Evolutionary conservation across 805 yeast species (phyloP).

Genomic region (Candida railenensis): DNA sequence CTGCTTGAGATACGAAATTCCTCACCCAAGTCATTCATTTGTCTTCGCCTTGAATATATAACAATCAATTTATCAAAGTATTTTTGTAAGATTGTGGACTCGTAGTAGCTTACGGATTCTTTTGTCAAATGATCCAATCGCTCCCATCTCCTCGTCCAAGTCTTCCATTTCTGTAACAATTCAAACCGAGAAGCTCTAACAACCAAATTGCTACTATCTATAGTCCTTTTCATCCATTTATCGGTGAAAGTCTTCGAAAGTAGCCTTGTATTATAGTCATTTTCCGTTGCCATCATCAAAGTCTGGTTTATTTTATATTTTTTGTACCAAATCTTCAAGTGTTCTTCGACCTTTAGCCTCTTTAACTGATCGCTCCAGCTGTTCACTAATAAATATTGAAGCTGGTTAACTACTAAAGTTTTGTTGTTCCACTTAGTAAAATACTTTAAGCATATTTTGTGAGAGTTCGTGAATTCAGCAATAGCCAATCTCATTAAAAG

Average conservation of each 20-base stretch:
- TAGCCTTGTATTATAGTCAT: neutral
- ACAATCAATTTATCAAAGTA: neutral
- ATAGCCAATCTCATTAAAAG: constrained; percentile 31
- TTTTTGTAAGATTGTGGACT: neutral
- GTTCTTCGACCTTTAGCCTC: neutral
- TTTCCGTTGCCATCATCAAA: neutral
- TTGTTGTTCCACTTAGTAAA: constrained; percentile 2
- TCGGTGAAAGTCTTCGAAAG: neutral
- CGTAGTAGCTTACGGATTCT: neutral
- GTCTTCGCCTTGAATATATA: neutral
- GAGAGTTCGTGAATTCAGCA: constrained; percentile 10
- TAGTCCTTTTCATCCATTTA: constrained; percentile 1
- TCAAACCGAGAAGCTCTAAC: neutral
- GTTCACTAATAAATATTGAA: constrained; percentile 5
- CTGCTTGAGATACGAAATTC: neutral
- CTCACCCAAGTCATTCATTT: neutral
- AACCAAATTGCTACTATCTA: neutral
- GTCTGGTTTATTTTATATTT: neutral
- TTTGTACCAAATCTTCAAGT: neutral
- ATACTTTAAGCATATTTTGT: neutral
- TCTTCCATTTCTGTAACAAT: neutral
- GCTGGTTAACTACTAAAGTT: constrained; percentile 9
- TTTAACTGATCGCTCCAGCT: neutral
- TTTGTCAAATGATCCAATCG: neutral
- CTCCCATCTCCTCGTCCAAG: neutral